Evolutionary conservation across 495 filamentous ascomycete genomes (phyloP), one percentile per base, ranked within the genome.

Genomic region (Penicillium alfredii): DNA sequence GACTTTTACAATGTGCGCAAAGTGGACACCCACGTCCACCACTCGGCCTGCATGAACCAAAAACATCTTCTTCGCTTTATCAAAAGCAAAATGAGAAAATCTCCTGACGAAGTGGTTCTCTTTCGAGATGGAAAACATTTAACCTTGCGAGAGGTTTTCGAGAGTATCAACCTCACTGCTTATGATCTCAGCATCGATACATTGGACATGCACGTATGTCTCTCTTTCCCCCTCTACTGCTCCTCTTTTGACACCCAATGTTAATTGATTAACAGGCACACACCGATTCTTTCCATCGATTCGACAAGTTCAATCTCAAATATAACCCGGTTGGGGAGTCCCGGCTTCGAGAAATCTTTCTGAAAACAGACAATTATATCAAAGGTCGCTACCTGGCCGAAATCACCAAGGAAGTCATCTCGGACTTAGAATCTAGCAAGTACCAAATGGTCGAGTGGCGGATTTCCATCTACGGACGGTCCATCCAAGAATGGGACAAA

Each of bases 371-470:
- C 63, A 98, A 98, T 63, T 88, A 85, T 63, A 94, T 98, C 50
- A 78, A 94, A 45, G 92, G 92, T 14, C 82, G 89, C 18, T 98
- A 98, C 60, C 73, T 98, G 13, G 92, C 92, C 0, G 92, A 98
- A 52, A 93, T 98, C 27, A 97, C 93, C 6, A 92, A 92, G 52
- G 92, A 98, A 57, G 92, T 98, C 24, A 95, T 98, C 17, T 78
- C 86, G n/a, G 92, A 98, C 64, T 67, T 98, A 12, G 92, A 98
- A 60, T 90, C 90, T 20, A 96, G 90, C 74, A 98, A 98, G 56
- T 97, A 98, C 53, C 92, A 98, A 60, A 94, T 98, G 85, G 93
- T 89, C 4, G 92, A 98, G 68, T 98, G 93, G 86, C 86, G 92
- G 11, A 92, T 98, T 37, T 94, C 88, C 8, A 88, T 98, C 41